Evolutionary conservation across 1,284 basidiomycete species (phyloP), one percentile per base, ranked within the genome.

Genomic region (Tetrapyrgos nigripes): DNA sequence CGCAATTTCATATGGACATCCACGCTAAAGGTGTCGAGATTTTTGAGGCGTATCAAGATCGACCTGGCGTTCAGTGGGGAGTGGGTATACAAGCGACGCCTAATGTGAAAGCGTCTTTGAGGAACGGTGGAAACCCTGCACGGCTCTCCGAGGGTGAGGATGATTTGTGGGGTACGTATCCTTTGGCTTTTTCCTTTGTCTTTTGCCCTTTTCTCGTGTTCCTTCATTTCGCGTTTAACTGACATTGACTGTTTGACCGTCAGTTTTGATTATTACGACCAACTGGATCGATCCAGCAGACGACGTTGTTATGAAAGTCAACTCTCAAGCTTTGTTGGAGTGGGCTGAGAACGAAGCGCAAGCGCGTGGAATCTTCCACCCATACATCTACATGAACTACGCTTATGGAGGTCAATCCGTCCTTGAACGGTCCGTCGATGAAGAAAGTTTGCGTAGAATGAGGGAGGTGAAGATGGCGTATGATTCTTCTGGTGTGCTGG

Each of bases 331-430:
- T 23, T 50, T 61, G 13, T 31, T 59, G 50, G 35, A 40, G 23
- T 64, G 63, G 62, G 53, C 62, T 21, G 58, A 63, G 50, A 48
- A 47, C 48, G 62, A 61, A 28, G 62, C 66, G 11, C 37, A 24
- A 21, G 37, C 51, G 17, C 58, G 64, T 6, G 58, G 54, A 19
- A 52, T 68, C 9, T 64, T 65, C 47, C 49, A 60, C 45, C 64
- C 65, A 17, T 68, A 64, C 58, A 63, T 67, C 19, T 68, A 69
- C 50, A 65, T 67, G 66, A 66, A 67, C 47, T 68, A 69, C 40
- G 67, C 64, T 5, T 55, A 58, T 5, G 57, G 47, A 9, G 47
- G 47, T 23, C 63, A 68, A 57, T 47, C 59, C 17, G 65, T 69
- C 3, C 59, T 64, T 35, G 60, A 46, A 27, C 55, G 63, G 26